Evolutionary conservation across 164 flowering plant genomes (phyloP).

Genomic region (Cinnamomum micranthum): DNA sequence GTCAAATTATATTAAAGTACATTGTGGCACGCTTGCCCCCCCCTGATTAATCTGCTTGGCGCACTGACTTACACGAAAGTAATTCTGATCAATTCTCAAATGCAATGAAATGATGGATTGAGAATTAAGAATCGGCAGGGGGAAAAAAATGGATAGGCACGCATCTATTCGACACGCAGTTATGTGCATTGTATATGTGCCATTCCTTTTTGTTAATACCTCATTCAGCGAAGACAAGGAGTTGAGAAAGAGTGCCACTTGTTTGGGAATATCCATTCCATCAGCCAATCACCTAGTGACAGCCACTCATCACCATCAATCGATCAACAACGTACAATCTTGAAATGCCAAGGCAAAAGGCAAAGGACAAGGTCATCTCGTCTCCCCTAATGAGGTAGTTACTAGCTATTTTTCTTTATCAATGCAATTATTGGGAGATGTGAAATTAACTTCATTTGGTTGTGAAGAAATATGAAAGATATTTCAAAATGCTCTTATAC

Average conservation of each 20-base stretch:
- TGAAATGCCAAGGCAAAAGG: neutral
- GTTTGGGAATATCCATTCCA: neutral
- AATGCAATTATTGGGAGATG: neutral
- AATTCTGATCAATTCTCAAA: neutral
- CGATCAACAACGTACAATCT: too few relatives aligned
- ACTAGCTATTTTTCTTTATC: neutral
- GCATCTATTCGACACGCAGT: neutral
- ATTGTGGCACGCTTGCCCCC: neutral
- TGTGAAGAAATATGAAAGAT: neutral
- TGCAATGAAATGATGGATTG: neutral
- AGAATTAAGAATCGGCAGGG: too few relatives aligned
- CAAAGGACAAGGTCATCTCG: neutral
- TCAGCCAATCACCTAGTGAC: neutral
- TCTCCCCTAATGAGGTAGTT: neutral
- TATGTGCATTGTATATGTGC: neutral
- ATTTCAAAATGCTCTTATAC: too few relatives aligned
- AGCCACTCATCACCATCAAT: neutral
- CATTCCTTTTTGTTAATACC: neutral
- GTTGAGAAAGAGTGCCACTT: neutral
- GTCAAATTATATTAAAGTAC: neutral
- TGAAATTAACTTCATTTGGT: neutral
- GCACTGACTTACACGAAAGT: neutral
- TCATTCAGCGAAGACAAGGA: too few relatives aligned
- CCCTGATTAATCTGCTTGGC: neutral
- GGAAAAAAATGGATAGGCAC: neutral